Conservation (phyloP, 2,329 filamentous ascomycete species). For the Xylariaceae sp. region DNA sequence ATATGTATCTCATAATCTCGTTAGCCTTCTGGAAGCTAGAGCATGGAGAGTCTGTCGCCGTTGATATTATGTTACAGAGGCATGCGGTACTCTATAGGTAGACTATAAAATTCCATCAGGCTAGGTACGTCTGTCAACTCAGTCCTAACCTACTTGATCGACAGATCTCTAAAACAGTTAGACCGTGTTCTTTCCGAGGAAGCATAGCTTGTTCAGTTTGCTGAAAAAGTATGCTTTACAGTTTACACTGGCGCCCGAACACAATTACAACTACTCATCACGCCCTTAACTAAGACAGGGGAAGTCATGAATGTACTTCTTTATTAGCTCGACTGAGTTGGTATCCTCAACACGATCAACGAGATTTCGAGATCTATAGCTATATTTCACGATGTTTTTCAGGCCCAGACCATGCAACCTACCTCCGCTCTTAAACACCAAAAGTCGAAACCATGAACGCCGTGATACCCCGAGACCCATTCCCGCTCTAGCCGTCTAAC, state of each 20-base stretch:
- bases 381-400: background rate
- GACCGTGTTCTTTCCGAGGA: too few species aligned
- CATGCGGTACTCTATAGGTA: too few species aligned
- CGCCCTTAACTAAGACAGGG: background rate
- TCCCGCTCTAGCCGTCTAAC: conserved; percentile 54
- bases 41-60: too few species aligned
- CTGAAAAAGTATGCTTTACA: too few species aligned
- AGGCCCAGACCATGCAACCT: background rate
- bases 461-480: background rate
- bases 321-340: background rate
- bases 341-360: background rate
- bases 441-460: conserved; percentile 7
- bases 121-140: too few species aligned
- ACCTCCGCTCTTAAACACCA: conserved; percentile 10
- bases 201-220: too few species aligned
- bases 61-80: too few species aligned
- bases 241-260: too few species aligned
- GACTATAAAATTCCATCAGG: too few species aligned
- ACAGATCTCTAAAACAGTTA: too few species aligned
- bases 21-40: background rate
- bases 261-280: background rate
- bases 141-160: too few species aligned
- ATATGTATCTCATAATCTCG: background rate
- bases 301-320: background rate
- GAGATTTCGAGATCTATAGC: background rate